Evolutionary conservation across 2,329 filamentous ascomycete genomes (phyloP).

Genomic region (Aspergillus ochraceoroseus): DNA sequence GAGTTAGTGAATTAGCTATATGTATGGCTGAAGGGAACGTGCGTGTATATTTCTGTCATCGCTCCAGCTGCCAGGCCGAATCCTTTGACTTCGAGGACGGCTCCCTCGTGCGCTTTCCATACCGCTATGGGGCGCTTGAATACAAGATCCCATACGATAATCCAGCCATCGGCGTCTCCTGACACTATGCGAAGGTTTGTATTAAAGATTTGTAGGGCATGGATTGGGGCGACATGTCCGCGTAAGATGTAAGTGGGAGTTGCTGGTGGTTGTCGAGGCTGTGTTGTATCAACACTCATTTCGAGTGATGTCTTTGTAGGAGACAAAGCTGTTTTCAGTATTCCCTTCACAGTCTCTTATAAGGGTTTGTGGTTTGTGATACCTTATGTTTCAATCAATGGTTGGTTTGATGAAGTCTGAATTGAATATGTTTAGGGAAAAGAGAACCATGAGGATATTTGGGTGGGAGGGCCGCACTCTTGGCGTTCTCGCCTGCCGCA

Average conservation of each 20-base stretch:
- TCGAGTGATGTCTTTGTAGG: neutral
- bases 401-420: no score
- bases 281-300: constrained; percentile 15
- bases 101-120: constrained; percentile 77
- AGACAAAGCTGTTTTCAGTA: no score
- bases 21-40: constrained; percentile 38
- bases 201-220: constrained; percentile 67
- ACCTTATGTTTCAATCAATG: no score
- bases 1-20: neutral
- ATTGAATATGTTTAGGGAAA: neutral
- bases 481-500: no score
- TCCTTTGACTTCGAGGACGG: constrained; percentile 67
- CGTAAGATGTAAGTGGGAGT: constrained; percentile 69
- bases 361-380: no score
- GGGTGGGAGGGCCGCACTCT: no score
- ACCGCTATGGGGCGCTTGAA: constrained; percentile 76
- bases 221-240: constrained; percentile 76
- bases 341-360: no score
- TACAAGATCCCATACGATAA: constrained; percentile 78
- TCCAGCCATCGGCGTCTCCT: constrained; percentile 84
- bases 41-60: constrained; percentile 74
- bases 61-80: constrained; percentile 59
- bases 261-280: constrained; percentile 41
- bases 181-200: constrained; percentile 72
- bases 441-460: neutral